Base-by-base conservation (phyloP, 306 rosid species). In the Bauhinia variegata region DNA sequence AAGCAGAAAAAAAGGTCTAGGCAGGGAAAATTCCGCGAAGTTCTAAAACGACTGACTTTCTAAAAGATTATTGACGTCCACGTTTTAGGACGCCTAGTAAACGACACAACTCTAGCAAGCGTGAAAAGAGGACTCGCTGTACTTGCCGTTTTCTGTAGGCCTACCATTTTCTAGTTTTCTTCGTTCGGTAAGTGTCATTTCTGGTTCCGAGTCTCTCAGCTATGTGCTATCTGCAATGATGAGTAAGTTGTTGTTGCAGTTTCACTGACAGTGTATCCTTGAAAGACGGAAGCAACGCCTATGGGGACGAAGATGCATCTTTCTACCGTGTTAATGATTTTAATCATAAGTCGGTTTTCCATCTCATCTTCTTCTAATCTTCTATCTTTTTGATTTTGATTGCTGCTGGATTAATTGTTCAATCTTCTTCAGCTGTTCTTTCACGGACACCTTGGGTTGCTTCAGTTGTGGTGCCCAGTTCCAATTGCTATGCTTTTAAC, bases 401-500 rank as follows among this genome's bases (percentile, higher is more conserved):
- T 64, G 2, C 54, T 15, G 31, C 33, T 13, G 11, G 1, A 14
- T 23, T 17, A 12, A 56, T 67, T 54, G 14, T 30, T 60, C 42
- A 12, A 13, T 54, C 65, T 38, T 15, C 42, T 80, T 71, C 85
- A 89, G 93, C 72, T 78, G 44, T 89, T 62, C 80, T 82, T 60
- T 74, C 77, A 9, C 86, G 57, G 66, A 81, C 71, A 31, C 54
- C 72, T 33, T 68, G 75, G 71, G 72, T 78, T 4, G 62, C 70
- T 65, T 84, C 98, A 7, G 47, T 93, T 74, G 68, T 71, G 34
- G 67, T 43, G 31, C 98, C 96, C 46, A 72, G 44, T 77, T 87
- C 97, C 72, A 88, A 79, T 59, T 93, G 98, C 87, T 93, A 88
- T 60, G 87, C 75, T 52, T 68, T 93, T 46, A 78, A 93, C 36